These are phyloP conservation scores for Mucor circinelloides DNA, from an alignment of 371 early-diverging fungal genomes.

Conservation along the genomic window DNA sequence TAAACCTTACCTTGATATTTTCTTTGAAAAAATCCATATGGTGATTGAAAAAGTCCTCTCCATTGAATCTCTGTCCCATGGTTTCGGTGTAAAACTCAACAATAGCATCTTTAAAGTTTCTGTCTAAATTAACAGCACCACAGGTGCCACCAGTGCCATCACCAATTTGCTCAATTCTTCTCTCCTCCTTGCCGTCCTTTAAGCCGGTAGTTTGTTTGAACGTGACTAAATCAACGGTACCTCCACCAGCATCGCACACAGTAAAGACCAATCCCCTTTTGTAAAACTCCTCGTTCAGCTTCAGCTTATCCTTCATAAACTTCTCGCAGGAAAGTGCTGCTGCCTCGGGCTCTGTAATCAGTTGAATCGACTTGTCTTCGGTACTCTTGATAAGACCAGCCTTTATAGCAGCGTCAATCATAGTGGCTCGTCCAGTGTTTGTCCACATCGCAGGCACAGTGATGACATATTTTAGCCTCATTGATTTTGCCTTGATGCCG, in stretches of 20 bases:
- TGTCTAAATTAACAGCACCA: constrained; percentile 51
- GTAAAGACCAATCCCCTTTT: constrained; percentile 42
- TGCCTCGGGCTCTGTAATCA: constrained; percentile 54
- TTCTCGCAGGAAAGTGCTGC: constrained; percentile 40
- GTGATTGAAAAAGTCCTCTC: neutral
- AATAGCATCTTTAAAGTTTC: constrained; percentile 24
- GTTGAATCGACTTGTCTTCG: constrained; percentile 34
- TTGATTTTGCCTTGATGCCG: neutral
- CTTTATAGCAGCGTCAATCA: constrained; percentile 41
- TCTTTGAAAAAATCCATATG: neutral
- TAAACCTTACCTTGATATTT: neutral
- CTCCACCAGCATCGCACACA: constrained; percentile 65
- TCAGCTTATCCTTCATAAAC: neutral
- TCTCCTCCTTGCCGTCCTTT: constrained; percentile 17
- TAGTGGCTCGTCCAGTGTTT: constrained; percentile 34
- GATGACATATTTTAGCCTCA: neutral
- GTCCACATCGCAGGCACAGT: constrained; percentile 47
- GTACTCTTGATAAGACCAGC: constrained; percentile 31
- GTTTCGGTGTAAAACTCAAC: neutral
- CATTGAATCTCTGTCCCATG: neutral
- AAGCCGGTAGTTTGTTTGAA: constrained; percentile 20
- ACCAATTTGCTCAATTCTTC: constrained; percentile 20
- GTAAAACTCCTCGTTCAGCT: neutral
- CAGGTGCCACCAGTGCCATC: constrained; percentile 51
- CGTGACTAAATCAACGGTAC: constrained; percentile 59